These are phyloP conservation scores for Penicillium sp. DNA, from an alignment of 2,329 filamentous ascomycete species.

Conservation along the genomic window DNA sequence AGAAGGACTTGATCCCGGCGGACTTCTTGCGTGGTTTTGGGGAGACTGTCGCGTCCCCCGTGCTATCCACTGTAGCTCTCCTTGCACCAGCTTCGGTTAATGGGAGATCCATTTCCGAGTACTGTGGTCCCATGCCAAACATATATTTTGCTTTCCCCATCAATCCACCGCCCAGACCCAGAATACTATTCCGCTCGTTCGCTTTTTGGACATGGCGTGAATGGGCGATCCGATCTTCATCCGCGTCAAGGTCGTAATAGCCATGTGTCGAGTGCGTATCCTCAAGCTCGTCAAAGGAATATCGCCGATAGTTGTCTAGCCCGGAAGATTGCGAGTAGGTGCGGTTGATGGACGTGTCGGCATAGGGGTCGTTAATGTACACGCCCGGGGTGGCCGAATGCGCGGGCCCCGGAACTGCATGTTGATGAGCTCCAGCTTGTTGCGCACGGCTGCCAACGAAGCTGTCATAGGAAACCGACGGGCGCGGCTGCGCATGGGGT, in stretches of 20 bases:
- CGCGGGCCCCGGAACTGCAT: slow-evolving; percentile 37
- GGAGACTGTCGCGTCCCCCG: slow-evolving; percentile 38
- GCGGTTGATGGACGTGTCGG: slow-evolving; percentile 35
- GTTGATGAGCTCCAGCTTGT: slow-evolving; percentile 41
- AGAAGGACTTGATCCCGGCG: slow-evolving; percentile 83
- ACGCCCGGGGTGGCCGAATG: slow-evolving; percentile 29
- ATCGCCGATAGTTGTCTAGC: slow-evolving; percentile 81
- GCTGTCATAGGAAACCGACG: slow-evolving; percentile 89
- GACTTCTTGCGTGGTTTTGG: slow-evolving; percentile 54
- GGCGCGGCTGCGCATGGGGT: slow-evolving; percentile 54
- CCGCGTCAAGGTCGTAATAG: slow-evolving; percentile 67
- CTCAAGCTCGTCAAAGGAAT: slow-evolving; percentile 78
- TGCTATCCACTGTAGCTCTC: slow-evolving; percentile 42
- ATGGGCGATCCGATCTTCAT: slow-evolving; percentile 51
- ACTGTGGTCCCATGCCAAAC: slow-evolving; percentile 75
- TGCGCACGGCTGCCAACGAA: slow-evolving; percentile 67
- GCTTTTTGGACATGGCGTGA: slow-evolving; percentile 51
- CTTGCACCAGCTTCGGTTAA: slow-evolving; percentile 69
- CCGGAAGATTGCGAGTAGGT: slow-evolving; percentile 71
- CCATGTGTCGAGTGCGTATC: slow-evolving; percentile 61
- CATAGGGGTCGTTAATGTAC: slow-evolving; percentile 36
- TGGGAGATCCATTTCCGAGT: slow-evolving; percentile 97
- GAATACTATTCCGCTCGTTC: slow-evolving; percentile 78
- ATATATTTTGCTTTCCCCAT: slow-evolving; percentile 83
- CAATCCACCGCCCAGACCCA: slow-evolving; percentile 79